These are phyloP conservation scores for Sarcodon sp. DNA, from an alignment of 768 basidiomycete species.

Conservation along the genomic window DNA sequence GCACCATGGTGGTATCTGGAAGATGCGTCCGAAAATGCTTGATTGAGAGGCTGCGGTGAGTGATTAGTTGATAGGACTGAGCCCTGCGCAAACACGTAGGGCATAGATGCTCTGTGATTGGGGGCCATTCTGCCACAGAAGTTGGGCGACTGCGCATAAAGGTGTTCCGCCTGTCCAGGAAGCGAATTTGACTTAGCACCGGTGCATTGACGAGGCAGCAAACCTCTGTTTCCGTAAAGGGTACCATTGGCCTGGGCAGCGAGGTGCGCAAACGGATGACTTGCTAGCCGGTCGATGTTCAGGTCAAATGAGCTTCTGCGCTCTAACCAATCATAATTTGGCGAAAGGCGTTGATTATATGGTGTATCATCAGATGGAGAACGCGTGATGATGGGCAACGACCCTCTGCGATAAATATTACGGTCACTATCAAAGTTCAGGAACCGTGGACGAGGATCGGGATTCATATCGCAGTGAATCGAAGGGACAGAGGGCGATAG, in stretches of 20 bases:
- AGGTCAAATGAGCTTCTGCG: slow-evolving; percentile 12
- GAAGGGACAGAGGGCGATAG: slow-evolving; percentile 5
- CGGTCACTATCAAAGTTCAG: not conserved
- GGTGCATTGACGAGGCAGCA: slow-evolving; percentile 1
- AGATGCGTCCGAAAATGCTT: not conserved
- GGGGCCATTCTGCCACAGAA: slow-evolving; percentile 1
- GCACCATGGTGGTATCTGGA: slow-evolving; percentile 1
- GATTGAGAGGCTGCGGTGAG: slow-evolving; percentile 5
- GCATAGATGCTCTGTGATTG: not conserved
- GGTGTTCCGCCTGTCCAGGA: not conserved
- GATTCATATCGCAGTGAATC: not conserved
- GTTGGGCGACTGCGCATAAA: not conserved
- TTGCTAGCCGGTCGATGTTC: slow-evolving; percentile 7
- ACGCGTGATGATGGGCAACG: not conserved
- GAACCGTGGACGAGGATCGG: not conserved
- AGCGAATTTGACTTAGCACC: not conserved
- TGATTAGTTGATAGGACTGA: slow-evolving; percentile 7
- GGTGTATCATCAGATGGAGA: not conserved
- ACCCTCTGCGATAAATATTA: not conserved
- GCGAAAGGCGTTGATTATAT: not conserved
- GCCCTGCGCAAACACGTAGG: slow-evolving; percentile 5
- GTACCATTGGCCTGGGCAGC: slow-evolving; percentile 10
- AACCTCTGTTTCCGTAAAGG: slow-evolving; percentile 2
- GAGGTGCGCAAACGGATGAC: slow-evolving; percentile 15
- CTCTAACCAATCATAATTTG: slow-evolving; percentile 9